Percentiles rank a stretch among this genome's conserved stretches.
Conservation (phyloP, 371 early-diverging fungal species). For the Lichtheimia ornata region DNA sequence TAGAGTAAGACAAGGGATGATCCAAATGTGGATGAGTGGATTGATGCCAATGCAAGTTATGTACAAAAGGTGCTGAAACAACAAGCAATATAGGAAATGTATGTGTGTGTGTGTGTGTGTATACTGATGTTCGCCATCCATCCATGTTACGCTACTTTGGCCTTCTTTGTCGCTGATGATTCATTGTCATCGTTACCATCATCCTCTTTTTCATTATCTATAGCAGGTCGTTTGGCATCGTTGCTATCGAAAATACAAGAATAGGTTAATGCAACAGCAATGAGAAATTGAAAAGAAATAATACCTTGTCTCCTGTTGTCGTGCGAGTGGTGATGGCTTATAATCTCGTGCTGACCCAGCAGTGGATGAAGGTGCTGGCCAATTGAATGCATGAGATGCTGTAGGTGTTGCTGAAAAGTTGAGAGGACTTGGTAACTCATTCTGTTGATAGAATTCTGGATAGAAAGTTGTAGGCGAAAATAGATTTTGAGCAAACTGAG, state of each 20-base stretch:
- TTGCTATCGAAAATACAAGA: neutral
- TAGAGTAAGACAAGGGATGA: too few relatives aligned
- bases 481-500: slow-evolving; percentile 76
- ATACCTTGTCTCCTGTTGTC: neutral
- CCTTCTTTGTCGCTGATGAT: neutral
- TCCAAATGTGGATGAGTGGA: too few relatives aligned
- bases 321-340: slow-evolving; percentile 10
- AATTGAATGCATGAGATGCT: slow-evolving; percentile 57
- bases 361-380: slow-evolving; percentile 46
- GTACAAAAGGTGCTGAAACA: too few relatives aligned
- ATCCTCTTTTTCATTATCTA: neutral
- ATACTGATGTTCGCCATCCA: too few relatives aligned
- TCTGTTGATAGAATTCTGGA: slow-evolving; percentile 73
- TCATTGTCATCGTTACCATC: neutral
- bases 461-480: slow-evolving; percentile 80
- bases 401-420: slow-evolving; percentile 67
- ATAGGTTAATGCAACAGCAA: neutral
- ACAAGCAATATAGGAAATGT: too few relatives aligned
- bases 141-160: neutral
- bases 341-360: neutral
- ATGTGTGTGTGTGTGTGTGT: too few relatives aligned
- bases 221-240: neutral
- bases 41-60: too few relatives aligned
- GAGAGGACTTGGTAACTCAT: slow-evolving; percentile 63
- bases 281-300: neutral